Evolutionary conservation across 2,329 filamentous ascomycete species (phyloP).

Genomic region (Aspergillus phoenicis): DNA sequence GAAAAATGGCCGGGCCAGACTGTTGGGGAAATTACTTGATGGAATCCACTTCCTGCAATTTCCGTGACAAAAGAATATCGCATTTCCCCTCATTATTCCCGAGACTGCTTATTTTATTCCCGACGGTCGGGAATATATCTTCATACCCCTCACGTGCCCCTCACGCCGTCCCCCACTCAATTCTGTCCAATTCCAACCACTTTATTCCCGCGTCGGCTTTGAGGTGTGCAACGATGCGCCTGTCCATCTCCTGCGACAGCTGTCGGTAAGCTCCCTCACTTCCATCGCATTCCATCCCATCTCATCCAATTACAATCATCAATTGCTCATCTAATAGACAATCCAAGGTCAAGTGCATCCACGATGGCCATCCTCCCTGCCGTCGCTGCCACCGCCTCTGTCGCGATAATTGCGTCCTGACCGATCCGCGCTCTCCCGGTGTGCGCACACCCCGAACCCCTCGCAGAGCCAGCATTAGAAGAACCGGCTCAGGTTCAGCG

Average conservation of each 20-base stretch:
- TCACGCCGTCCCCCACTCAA: background rate
- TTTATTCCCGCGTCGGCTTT: background rate
- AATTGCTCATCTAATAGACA: conserved; percentile 21
- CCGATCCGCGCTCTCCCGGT: conserved; percentile 32
- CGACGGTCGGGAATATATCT: background rate
- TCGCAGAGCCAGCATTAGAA: background rate
- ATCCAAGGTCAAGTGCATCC: conserved; percentile 42
- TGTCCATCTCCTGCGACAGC: conserved; percentile 40
- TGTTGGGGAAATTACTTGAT: background rate
- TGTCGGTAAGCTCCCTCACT: conserved; percentile 32
- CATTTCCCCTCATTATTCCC: background rate
- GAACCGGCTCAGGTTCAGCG: no score
- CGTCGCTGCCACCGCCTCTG: conserved; percentile 34
- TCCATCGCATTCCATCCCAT: background rate
- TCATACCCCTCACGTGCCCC: background rate
- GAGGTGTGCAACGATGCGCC: conserved; percentile 28
- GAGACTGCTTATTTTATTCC: background rate
- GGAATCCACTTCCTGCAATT: background rate
- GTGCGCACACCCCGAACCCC: conserved; percentile 12
- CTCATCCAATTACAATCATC: background rate
- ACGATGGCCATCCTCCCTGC: conserved; percentile 39
- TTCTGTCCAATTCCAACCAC: background rate
- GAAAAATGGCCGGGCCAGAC: background rate
- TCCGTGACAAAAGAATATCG: background rate
- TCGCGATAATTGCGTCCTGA: conserved; percentile 29